Evolutionary conservation across 768 basidiomycete genomes (phyloP).

Genomic region (Megacollybia marginata): DNA sequence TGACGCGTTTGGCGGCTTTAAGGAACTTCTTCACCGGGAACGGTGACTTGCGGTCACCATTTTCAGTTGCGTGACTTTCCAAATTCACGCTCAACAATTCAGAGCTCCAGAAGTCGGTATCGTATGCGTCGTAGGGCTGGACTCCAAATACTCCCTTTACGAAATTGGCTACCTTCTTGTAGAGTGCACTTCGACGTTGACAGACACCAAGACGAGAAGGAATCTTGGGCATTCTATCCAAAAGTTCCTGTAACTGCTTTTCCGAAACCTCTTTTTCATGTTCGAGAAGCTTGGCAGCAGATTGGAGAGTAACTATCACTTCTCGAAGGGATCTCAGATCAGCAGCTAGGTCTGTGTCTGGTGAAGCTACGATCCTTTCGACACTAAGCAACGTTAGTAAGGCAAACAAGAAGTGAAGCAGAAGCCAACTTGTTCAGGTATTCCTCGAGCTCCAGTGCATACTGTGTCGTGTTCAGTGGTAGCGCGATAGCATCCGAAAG

Average conservation of each 20-base stretch:
- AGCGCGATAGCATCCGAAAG: conserved; percentile 50
- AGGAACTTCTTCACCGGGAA: conserved; percentile 37
- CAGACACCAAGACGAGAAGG: conserved; percentile 10
- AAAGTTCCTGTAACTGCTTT: conserved; percentile 25
- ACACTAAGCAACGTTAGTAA: conserved; percentile 29
- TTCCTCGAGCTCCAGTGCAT: conserved; percentile 43
- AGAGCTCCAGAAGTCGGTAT: too few species aligned
- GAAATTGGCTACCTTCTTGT: too few species aligned
- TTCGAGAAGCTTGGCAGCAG: conserved; percentile 35
- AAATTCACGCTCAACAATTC: too few species aligned
- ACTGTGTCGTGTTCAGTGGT: conserved; percentile 66
- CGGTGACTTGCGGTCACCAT: conserved; percentile 5
- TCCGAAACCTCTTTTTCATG: conserved; percentile 37
- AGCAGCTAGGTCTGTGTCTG: conserved; percentile 10
- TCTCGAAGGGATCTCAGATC: conserved; percentile 30
- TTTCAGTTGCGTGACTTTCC: too few species aligned
- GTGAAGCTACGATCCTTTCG: conserved; percentile 31
- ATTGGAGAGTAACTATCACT: conserved; percentile 28
- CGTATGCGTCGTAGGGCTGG: too few species aligned
- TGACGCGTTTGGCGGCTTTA: conserved; percentile 51
- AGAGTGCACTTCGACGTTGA: too few species aligned
- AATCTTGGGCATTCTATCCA: conserved; percentile 20
- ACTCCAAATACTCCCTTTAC: too few species aligned
- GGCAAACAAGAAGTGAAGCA: not conserved
- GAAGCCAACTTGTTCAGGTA: conserved; percentile 44